phyloP scores from a whole-genome alignment of 2,329 filamentous ascomycete genomes.

The Penicillium sp. region DNA sequence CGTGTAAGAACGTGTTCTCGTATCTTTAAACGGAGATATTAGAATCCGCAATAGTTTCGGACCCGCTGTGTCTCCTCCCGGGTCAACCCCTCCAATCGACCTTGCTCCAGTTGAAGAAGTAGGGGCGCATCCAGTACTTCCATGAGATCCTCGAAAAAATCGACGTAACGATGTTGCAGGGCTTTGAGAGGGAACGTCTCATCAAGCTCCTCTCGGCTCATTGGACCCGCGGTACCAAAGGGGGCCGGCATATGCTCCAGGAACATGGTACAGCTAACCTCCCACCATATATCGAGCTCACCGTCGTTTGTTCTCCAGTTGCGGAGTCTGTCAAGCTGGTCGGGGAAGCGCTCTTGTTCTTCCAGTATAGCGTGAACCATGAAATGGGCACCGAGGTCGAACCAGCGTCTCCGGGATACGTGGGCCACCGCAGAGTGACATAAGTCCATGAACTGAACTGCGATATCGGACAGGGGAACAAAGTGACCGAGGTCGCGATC shows the following conservation, averaged over 20 bases:
- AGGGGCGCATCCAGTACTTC: constrained; percentile 45
- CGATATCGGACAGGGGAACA: constrained; percentile 39
- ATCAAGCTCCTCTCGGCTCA: constrained; percentile 23
- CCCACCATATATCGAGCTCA: constrained; percentile 32
- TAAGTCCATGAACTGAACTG: constrained; percentile 50
- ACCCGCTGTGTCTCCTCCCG: constrained; percentile 32
- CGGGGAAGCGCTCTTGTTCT: constrained; percentile 40
- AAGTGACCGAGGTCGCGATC: constrained; percentile 10
- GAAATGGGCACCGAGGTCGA: constrained; percentile 46
- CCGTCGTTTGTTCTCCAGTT: constrained; percentile 40
- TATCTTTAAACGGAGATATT: not conserved
- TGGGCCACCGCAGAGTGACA: constrained; percentile 37
- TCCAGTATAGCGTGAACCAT: constrained; percentile 52
- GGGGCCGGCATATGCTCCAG: constrained; percentile 19
- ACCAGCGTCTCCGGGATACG: constrained; percentile 39
- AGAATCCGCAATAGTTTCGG: not conserved
- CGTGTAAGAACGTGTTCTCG: not conserved
- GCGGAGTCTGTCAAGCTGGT: constrained; percentile 44
- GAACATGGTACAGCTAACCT: constrained; percentile 21
- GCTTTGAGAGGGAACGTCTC: constrained; percentile 25
- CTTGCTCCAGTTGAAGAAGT: constrained; percentile 52
- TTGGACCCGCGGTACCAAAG: constrained; percentile 6
- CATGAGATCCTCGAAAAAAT: constrained; percentile 45
- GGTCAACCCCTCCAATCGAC: constrained; percentile 40
- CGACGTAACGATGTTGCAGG: constrained; percentile 26